Conservation (phyloP, 192 early-diverging fungal species). For the Coemansia sp. region DNA sequence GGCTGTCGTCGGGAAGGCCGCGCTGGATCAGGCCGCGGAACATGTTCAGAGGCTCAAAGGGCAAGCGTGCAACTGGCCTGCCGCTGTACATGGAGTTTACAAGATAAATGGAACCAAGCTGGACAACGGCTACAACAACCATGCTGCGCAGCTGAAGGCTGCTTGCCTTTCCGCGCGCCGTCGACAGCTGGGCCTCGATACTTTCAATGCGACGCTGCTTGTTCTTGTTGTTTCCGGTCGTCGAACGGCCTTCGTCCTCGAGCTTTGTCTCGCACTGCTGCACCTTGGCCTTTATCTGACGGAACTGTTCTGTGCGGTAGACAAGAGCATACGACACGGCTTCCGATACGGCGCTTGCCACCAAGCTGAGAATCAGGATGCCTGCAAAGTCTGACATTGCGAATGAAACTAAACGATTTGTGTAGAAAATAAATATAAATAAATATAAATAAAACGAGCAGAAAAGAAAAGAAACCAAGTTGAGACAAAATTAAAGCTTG, state of each 20-base stretch:
- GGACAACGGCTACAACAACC: slow-evolving; percentile 42
- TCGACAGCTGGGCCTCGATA: slow-evolving; percentile 41
- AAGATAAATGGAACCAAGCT: slow-evolving; percentile 38
- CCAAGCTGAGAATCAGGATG: slow-evolving; percentile 35
- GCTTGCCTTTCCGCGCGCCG: slow-evolving; percentile 43
- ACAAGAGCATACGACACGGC: slow-evolving; percentile 47
- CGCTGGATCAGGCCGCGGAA: slow-evolving; percentile 48
- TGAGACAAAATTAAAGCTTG: not conserved
- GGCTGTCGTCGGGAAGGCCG: slow-evolving; percentile 42
- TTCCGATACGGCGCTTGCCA: slow-evolving; percentile 39
- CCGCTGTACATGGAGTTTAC: slow-evolving; percentile 33
- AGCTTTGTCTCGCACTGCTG: slow-evolving; percentile 38
- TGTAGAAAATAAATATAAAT: not conserved
- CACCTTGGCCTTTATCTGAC: slow-evolving; percentile 46
- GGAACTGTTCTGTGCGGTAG: slow-evolving; percentile 45
- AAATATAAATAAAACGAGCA: not conserved
- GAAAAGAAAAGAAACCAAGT: slow-evolving; percentile 12
- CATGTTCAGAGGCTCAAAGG: slow-evolving; percentile 44
- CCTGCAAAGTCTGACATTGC: slow-evolving; percentile 37
- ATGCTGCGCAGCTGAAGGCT: slow-evolving; percentile 45
- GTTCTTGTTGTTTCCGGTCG: slow-evolving; percentile 29
- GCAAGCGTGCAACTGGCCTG: slow-evolving; percentile 31
- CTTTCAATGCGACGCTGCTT: slow-evolving; percentile 50
- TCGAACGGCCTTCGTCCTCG: slow-evolving; percentile 29
- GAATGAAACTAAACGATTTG: too few species aligned